phyloP scores from a whole-genome alignment of 148 eudicot genomes.

The Camellia granthamiana region DNA sequence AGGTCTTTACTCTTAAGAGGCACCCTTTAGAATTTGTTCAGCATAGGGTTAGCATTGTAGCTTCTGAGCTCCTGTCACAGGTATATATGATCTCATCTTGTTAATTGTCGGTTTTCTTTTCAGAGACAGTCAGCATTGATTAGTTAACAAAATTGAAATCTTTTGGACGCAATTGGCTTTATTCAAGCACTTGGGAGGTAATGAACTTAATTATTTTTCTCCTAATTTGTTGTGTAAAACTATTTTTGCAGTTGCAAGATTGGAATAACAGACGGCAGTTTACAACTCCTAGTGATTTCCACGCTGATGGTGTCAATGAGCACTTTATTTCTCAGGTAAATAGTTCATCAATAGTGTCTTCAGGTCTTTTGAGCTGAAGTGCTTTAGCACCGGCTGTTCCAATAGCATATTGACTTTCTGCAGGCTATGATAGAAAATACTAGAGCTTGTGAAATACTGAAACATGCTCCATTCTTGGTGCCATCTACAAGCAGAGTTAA shows the following conservation, averaged over 20 bases:
- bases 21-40: slow-evolving; percentile 77
- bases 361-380: background rate
- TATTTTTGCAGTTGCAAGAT: slow-evolving; percentile 76
- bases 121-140: background rate
- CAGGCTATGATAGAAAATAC: slow-evolving; percentile 88
- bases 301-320: slow-evolving; percentile 94
- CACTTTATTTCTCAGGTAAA: slow-evolving; percentile 85
- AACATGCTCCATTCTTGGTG: slow-evolving; percentile 88
- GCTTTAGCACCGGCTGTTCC: slow-evolving; percentile 11
- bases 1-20: slow-evolving; percentile 46
- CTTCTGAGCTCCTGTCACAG: slow-evolving; percentile 91
- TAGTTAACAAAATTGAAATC: background rate
- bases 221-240: slow-evolving; percentile 16
- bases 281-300: slow-evolving; percentile 76
- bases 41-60: slow-evolving; percentile 72
- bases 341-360: slow-evolving; percentile 7
- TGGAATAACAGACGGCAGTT: slow-evolving; percentile 97
- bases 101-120: background rate
- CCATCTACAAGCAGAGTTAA: slow-evolving; percentile 94
- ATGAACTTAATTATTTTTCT: slow-evolving; percentile 3
- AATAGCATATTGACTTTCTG: slow-evolving; percentile 14
- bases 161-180: background rate
- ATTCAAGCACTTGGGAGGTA: background rate
- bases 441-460: slow-evolving; percentile 76
- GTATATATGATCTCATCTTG: slow-evolving; percentile 32